Base-by-base conservation (phyloP, 768 basidiomycete species). In the Podaxis sp. region DNA sequence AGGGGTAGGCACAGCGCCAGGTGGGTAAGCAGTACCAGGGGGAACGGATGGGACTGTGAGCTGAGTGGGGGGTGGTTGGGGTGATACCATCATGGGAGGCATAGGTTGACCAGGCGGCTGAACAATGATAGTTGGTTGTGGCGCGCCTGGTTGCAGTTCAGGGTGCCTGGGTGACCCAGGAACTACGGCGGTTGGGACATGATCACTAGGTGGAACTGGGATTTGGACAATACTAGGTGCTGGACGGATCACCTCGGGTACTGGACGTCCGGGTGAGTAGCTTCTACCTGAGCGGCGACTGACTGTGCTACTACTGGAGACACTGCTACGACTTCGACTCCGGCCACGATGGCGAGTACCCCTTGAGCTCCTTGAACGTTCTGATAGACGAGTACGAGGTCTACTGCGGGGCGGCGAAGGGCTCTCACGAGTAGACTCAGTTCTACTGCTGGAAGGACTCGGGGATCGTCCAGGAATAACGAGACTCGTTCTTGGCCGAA, bases 61-160 rank as follows among this genome's bases (percentile, higher is more conserved):
- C 11, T 37, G 18, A 3, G 48, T 59, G 37, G 55, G 55, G 0
- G 53, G 25, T 5, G 53, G 53, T 36, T 62, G 61, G 25, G 59
- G 61, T 14, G 32, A 63, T 32, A 46, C 35, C 11, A 66, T 57
- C 48, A 63, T 55, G 18, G 58, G 62, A 21, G 55, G 61, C 27
- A 70, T 38, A 9, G 65, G 53, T 25, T 72, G 71, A 32, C 61
- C 66, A 32, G 69, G 69, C 35, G 71, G 70, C 13, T 71, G 65
- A 28, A 76, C 68, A 32, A 71, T 68, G n/a, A 72, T 68, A 13
- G 60, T 46, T 16, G 67, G 68, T 55, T 61, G 69, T 57, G 69
- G 73, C 32, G 66, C 65, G 16, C 59, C 66, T 14, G 64, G 66
- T 53, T 68, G 70, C 37, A 65, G 38, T 46, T 65, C 71, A 18